Percentiles rank a stretch among this genome's conserved stretches.
These are phyloP conservation scores for Fusarium chlamydosporum DNA, from an alignment of 2,329 filamentous ascomycete genomes.

Conservation along the genomic window DNA sequence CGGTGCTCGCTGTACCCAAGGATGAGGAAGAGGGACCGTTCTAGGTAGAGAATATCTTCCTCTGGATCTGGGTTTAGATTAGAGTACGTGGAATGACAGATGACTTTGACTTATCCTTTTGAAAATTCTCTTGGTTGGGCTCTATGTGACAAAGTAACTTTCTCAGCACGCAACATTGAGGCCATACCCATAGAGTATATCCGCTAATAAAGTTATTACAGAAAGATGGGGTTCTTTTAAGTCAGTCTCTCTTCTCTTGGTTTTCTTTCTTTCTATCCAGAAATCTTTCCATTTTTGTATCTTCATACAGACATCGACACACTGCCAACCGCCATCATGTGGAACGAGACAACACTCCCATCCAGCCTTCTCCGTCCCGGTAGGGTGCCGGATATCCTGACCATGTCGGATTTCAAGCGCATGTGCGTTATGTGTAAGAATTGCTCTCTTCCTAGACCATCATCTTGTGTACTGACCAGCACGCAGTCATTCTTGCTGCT, in stretches of 20 bases:
- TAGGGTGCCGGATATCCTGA: neutral
- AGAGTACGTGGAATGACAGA: neutral
- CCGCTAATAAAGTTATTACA: neutral
- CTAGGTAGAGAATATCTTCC: neutral
- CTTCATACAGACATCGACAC: too few species aligned
- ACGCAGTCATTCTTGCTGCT: neutral
- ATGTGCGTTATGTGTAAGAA: neutral
- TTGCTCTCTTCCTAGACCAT: neutral
- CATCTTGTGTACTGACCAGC: neutral
- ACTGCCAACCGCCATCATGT: neutral
- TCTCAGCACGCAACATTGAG: neutral
- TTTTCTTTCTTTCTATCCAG: neutral
- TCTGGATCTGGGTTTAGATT: neutral
- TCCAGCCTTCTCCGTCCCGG: too few species aligned
- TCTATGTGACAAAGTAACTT: neutral
- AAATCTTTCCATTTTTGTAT: neutral
- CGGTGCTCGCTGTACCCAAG: neutral
- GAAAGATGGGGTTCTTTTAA: neutral
- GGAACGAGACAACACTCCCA: neutral
- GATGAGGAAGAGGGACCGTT: neutral
- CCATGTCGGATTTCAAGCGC: neutral
- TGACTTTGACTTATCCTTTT: neutral
- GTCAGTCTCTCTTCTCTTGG: neutral
- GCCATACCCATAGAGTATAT: neutral
- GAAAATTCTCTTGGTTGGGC: too few species aligned